phyloP scores from a whole-genome alignment of 805 yeast genomes.

The Candida awuae region DNA sequence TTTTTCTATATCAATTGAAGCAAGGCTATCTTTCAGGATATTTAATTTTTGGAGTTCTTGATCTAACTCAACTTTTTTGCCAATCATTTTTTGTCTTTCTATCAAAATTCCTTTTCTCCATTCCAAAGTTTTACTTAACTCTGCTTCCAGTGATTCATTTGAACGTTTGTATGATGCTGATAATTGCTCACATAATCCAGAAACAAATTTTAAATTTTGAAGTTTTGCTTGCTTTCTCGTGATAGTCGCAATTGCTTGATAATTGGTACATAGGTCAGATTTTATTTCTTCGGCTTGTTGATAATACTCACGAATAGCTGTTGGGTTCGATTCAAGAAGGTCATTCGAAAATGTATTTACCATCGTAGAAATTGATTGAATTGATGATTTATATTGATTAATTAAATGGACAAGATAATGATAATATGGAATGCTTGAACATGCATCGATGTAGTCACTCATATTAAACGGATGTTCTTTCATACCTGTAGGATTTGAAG shows the following conservation, averaged over 20 bases:
- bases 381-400: constrained; percentile 23
- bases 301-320: constrained; percentile 26
- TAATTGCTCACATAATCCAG: constrained; percentile 23
- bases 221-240: constrained; percentile 26
- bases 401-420: constrained; percentile 25
- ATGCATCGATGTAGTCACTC: constrained; percentile 25
- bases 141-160: constrained; percentile 16
- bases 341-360: constrained; percentile 23
- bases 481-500: constrained; percentile 1
- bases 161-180: constrained; percentile 21
- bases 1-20: constrained; percentile 7
- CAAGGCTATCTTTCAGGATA: constrained; percentile 9
- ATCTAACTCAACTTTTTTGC: constrained; percentile 16
- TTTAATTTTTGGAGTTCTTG: constrained; percentile 13
- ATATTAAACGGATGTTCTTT: constrained; percentile 14
- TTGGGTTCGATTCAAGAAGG: constrained; percentile 26
- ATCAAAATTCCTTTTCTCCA: constrained; percentile 19
- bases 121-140: constrained; percentile 18
- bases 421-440: constrained; percentile 23
- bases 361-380: constrained; percentile 20
- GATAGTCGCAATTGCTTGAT: constrained; percentile 27
- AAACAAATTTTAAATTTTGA: constrained; percentile 24
- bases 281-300: constrained; percentile 21
- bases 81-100: constrained; percentile 20
- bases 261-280: constrained; percentile 22